A percentile compares a stretch with the other conserved stretches of the same genome.
phyloP scores from a whole-genome alignment of 1,284 basidiomycete species.

The Anthracocystis setariae region DNA sequence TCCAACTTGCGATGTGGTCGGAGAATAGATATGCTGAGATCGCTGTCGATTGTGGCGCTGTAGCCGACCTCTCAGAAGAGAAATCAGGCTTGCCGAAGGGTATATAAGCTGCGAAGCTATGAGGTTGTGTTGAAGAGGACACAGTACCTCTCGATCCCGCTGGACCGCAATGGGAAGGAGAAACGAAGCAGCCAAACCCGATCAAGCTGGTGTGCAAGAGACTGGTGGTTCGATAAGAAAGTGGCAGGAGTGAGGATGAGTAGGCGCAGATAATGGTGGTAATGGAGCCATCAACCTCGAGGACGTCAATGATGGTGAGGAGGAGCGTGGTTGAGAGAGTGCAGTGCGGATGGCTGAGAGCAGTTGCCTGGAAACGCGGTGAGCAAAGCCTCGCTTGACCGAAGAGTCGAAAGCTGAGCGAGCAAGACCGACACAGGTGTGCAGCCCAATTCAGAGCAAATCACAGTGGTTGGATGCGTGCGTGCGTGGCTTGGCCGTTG shows the following conservation, averaged over 20 bases:
- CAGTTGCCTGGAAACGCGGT: background rate
- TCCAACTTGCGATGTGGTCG: too few species aligned
- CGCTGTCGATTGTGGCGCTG: too few species aligned
- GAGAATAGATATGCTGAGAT: too few species aligned
- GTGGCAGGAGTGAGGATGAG: background rate
- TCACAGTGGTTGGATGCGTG: too few species aligned
- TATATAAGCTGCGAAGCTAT: too few species aligned
- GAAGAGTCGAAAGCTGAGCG: slow-evolving; percentile 2
- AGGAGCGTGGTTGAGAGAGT: slow-evolving; percentile 1
- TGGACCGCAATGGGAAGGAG: background rate
- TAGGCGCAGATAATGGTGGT: background rate
- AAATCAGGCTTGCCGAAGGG: too few species aligned
- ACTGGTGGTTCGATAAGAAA: too few species aligned
- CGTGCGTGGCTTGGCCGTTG: too few species aligned
- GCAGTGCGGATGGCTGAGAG: slow-evolving; percentile 1
- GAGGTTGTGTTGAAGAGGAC: too few species aligned
- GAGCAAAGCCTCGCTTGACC: background rate
- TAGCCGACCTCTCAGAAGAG: too few species aligned
- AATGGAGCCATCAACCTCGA: background rate
- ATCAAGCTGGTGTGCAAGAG: background rate
- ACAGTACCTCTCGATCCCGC: too few species aligned
- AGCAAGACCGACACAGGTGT: background rate
- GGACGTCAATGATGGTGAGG: slow-evolving; percentile 3
- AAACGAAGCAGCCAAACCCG: background rate
- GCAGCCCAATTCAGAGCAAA: background rate